Conservation (phyloP, 2,329 filamentous ascomycete species). For the Dichotomopilus funicola region DNA sequence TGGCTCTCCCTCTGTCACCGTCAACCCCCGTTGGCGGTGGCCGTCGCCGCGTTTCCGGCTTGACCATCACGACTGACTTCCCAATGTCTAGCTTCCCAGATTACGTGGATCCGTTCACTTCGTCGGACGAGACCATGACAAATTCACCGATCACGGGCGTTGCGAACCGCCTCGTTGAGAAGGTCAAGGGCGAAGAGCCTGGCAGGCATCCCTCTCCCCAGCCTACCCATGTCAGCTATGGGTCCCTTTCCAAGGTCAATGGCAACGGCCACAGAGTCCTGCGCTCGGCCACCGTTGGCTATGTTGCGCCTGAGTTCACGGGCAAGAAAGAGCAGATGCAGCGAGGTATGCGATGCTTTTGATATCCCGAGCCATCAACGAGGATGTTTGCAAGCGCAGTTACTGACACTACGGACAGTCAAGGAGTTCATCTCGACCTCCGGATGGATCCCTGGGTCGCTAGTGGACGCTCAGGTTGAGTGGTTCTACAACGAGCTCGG, state of each 20-base stretch:
- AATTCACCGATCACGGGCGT: conserved; percentile 22
- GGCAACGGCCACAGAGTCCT: conserved; percentile 65
- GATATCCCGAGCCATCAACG: background rate
- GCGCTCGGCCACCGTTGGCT: conserved; percentile 85
- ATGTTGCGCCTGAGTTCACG: conserved; percentile 88
- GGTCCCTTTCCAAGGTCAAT: conserved; percentile 45
- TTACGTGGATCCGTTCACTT: conserved; percentile 29
- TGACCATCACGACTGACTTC: conserved; percentile 31
- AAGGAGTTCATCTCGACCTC: conserved; percentile 71
- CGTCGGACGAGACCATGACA: conserved; percentile 28
- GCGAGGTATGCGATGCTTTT: conserved; percentile 46
- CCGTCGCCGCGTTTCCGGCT: conserved; percentile 23
- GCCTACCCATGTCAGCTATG: conserved; percentile 75
- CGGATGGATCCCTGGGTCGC: conserved; percentile 77
- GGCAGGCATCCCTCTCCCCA: conserved; percentile 75
- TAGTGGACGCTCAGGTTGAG: conserved; percentile 76
- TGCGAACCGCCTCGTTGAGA: conserved; percentile 26
- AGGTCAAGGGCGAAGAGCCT: conserved; percentile 26
- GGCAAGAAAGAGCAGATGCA: conserved; percentile 91
- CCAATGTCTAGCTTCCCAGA: conserved; percentile 29
- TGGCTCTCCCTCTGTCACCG: conserved; percentile 13
- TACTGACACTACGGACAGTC: conserved; percentile 44
- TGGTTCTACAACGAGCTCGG: conserved; percentile 99
- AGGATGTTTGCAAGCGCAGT: background rate
- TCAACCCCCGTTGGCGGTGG: conserved; percentile 13